Evolutionary conservation across 768 basidiomycete species (phyloP).

Genomic region (Amanita rubescens): DNA sequence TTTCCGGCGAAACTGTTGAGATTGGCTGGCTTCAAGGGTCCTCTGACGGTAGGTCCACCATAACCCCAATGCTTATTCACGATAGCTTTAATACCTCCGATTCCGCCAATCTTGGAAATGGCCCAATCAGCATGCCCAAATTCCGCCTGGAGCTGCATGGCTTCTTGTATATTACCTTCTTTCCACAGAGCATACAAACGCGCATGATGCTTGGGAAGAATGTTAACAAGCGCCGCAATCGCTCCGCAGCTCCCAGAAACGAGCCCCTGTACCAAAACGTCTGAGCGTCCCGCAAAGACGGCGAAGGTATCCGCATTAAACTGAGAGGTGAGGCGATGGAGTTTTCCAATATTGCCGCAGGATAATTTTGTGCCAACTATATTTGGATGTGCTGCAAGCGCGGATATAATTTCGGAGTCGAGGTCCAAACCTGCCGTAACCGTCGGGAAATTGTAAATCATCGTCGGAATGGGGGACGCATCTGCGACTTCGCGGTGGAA

Average conservation of each 20-base stretch:
- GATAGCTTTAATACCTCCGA: slow-evolving; percentile 60
- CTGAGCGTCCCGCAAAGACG: slow-evolving; percentile 75
- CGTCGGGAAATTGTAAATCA: slow-evolving; percentile 84
- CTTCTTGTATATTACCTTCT: slow-evolving; percentile 49
- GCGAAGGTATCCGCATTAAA: slow-evolving; percentile 40
- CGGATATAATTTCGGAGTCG: slow-evolving; percentile 67
- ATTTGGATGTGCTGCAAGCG: slow-evolving; percentile 71
- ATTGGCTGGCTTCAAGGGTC: slow-evolving; percentile 39
- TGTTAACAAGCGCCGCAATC: slow-evolving; percentile 59
- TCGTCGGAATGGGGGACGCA: slow-evolving; percentile 57
- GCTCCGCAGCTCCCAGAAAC: slow-evolving; percentile 55
- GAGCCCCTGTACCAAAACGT: slow-evolving; percentile 59
- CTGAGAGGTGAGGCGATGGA: slow-evolving; percentile 62
- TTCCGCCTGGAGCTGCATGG: too few relatives aligned
- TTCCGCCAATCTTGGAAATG: slow-evolving; percentile 52
- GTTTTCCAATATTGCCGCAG: slow-evolving; percentile 80
- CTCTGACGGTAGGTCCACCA: slow-evolving; percentile 41
- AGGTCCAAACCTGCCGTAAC: slow-evolving; percentile 81
- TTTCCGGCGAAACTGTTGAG: slow-evolving; percentile 30
- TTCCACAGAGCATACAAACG: slow-evolving; percentile 41
- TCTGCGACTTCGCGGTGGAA: slow-evolving; percentile 72
- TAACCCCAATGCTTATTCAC: slow-evolving; percentile 60
- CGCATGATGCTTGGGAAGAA: slow-evolving; percentile 52
- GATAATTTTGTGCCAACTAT: slow-evolving; percentile 84
- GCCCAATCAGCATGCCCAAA: slow-evolving; percentile 71